Conservation (phyloP, 2,329 filamentous ascomycete genomes). For the Trichophyton simii region DNA sequence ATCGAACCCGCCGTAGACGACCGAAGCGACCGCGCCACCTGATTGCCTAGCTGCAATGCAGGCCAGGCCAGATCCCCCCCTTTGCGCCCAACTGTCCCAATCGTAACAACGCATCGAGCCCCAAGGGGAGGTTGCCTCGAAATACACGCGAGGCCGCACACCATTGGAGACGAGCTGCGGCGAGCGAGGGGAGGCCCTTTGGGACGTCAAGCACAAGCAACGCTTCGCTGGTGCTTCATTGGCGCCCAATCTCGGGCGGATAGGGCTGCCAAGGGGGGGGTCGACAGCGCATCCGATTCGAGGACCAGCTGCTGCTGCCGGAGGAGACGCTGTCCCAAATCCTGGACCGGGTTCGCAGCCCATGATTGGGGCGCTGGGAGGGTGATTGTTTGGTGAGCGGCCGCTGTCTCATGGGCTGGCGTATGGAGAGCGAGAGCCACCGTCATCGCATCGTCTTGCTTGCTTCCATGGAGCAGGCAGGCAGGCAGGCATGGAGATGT, state of each 20-base stretch:
- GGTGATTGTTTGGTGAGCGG: background rate
- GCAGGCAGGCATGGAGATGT: background rate
- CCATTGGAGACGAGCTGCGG: background rate
- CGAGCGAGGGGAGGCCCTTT: background rate
- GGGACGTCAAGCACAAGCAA: constrained; percentile 1
- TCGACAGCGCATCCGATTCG: constrained; percentile 3
- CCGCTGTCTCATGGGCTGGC: background rate
- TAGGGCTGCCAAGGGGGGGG: constrained; percentile 7
- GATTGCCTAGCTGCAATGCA: background rate
- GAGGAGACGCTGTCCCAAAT: background rate
- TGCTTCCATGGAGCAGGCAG: too few species aligned
- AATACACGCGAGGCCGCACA: background rate
- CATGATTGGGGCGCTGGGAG: background rate
- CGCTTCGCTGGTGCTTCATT: constrained; percentile 1
- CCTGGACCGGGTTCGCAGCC: background rate
- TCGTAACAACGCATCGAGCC: background rate
- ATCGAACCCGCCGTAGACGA: background rate
- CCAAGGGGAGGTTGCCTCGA: background rate
- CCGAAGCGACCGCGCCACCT: background rate
- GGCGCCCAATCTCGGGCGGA: constrained; percentile 7
- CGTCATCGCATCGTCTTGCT: too few species aligned
- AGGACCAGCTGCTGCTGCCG: background rate
- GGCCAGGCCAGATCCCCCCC: too few species aligned
- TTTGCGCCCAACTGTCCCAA: constrained; percentile 2
- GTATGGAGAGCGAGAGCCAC: background rate